Evolutionary conservation across 1,139 yeast species (phyloP), one percentile per base, ranked within the genome.

Genomic region (Pichiaceae sp.): DNA sequence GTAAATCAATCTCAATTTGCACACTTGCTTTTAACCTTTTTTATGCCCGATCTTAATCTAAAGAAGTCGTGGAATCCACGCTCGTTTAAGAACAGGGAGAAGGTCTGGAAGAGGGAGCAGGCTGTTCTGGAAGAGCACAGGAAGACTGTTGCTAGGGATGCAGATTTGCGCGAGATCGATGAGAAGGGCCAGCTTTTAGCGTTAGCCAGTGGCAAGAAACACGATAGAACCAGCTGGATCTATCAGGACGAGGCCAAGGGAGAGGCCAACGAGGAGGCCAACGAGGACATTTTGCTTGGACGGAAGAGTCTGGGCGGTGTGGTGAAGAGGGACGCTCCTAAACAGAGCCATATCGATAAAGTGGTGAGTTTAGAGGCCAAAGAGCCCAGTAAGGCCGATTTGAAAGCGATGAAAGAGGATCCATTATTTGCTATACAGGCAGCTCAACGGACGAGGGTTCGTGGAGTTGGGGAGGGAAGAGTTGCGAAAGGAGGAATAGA

Each of bases 61-160:
- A 82, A 89, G 60, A 91, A 91, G 58, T 89, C 97, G 42, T 91
- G 97, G 97, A 87, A 89, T 57, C 96, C 97, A 3, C 89, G 84
- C 31, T 66, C 85, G 36, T 66, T 83, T 50, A 83, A 83, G 59
- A 91, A 91, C 65, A 89, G 82, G 60, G 80, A 78, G 48, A 82
- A 79, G 53, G 91, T 89, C 25, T 83, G 95, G 94, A 70, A 78
- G 48, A 70, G 68, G 40, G 97, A 91, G 53, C 89, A 86, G 52
- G 80, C 79, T 36, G 78, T 84, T 17, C 63, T 86, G 8, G 73
- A 74, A 23, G 95, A 86, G 52, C 72, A 80, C 39, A 73, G 75
- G 49, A 72, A 73, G 50, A 75, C 80, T 31, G 70, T 76, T 42
- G 79, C 79, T 48, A 64, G 82, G 31, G 76, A 76, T 43, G 65